Conservation (phyloP, 148 eudicot species). For the Rhododendron griersonianum region DNA sequence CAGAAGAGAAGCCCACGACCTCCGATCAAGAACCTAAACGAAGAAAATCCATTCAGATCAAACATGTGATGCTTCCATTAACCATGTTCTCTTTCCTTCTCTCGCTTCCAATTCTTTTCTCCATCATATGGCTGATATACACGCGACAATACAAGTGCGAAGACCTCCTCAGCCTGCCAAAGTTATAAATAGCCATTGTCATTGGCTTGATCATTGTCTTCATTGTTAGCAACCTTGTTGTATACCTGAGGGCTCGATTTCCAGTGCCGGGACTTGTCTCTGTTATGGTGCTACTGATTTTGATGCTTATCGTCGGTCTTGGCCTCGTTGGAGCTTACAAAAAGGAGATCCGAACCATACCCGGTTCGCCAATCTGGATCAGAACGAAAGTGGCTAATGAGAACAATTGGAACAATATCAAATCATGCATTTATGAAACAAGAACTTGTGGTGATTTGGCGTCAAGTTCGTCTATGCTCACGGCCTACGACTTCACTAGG, state of each 20-base stretch:
- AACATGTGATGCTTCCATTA: constrained; percentile 4
- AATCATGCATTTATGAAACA: constrained; percentile 34
- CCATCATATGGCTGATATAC: constrained; percentile 26
- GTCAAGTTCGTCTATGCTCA: constrained; percentile 14
- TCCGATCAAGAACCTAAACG: neutral
- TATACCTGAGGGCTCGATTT: constrained; percentile 14
- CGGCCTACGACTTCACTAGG: constrained; percentile 20
- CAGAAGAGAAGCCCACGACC: neutral
- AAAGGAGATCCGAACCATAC: constrained; percentile 13
- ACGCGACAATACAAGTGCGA: constrained; percentile 33
- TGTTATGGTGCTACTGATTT: constrained; percentile 18
- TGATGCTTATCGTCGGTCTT: constrained; percentile 28
- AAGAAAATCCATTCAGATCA: neutral
- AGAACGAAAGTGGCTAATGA: constrained; percentile 8
- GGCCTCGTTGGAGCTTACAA: constrained; percentile 23
- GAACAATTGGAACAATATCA: constrained; percentile 29
- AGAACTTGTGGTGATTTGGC: neutral
- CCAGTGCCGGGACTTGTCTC: constrained; percentile 16
- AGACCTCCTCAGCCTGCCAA: constrained; percentile 17
- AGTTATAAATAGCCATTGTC: constrained; percentile 15
- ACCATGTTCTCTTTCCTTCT: constrained; percentile 23
- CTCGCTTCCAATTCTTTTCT: constrained; percentile 27
- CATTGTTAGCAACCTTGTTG: constrained; percentile 13
- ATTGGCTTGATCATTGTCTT: constrained; percentile 21
- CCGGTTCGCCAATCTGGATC: constrained; percentile 32